A percentile compares a stretch with the other conserved stretches of the same genome.
These are phyloP conservation scores for Lentinula sp. DNA, from an alignment of 768 basidiomycete species.

Conservation along the genomic window DNA sequence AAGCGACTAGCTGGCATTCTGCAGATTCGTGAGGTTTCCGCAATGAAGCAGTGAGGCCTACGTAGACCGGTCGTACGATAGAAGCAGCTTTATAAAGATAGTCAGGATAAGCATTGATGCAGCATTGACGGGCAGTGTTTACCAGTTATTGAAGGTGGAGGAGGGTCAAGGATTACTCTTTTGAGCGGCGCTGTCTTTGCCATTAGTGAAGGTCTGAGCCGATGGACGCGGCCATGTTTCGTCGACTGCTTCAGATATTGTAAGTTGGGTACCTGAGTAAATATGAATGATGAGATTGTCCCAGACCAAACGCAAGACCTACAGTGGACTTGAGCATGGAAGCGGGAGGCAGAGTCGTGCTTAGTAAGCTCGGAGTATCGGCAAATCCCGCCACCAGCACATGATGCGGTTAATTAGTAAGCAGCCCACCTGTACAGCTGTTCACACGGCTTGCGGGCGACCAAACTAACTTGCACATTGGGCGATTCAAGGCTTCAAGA, in stretches of 20 bases:
- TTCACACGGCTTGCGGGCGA: background rate
- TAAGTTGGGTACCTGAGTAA: background rate
- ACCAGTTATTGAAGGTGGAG: slow-evolving; percentile 6
- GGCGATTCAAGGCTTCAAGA: slow-evolving; percentile 7
- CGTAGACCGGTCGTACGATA: slow-evolving; percentile 42
- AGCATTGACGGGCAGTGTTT: slow-evolving; percentile 7
- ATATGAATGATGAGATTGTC: background rate
- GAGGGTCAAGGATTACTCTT: too few species aligned
- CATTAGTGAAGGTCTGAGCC: background rate
- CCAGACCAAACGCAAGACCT: background rate
- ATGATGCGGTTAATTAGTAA: background rate
- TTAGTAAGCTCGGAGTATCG: background rate
- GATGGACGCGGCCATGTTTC: background rate
- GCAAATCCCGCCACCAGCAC: background rate
- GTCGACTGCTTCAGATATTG: background rate
- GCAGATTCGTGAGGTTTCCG: slow-evolving; percentile 31
- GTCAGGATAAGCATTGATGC: background rate
- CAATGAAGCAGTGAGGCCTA: slow-evolving; percentile 57
- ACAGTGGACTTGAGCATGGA: slow-evolving; percentile 6
- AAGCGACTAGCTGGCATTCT: slow-evolving; percentile 46
- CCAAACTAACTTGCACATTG: background rate
- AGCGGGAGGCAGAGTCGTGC: background rate
- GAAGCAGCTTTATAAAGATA: slow-evolving; percentile 25
- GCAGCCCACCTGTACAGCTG: background rate
- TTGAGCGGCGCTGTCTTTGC: background rate